Evolutionary conservation across 371 early-diverging fungal species (phyloP), one percentile per base, ranked within the genome.

Genomic region (Thermomucor indicae-seudaticae): DNA sequence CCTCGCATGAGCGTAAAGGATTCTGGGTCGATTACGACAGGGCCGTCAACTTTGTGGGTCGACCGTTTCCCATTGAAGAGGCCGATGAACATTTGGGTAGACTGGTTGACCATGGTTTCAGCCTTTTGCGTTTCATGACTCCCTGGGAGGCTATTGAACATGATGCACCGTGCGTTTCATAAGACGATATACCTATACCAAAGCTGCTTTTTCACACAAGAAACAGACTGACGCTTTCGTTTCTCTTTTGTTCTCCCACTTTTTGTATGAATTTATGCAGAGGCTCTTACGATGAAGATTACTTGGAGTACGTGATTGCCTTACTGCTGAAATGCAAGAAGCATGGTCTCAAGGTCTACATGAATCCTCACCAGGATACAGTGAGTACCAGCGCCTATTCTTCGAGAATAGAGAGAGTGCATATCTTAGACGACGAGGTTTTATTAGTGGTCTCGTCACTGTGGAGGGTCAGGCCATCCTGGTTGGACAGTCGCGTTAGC

Each of bases 141-240:
- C 78, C 91, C 20, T 94, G 95, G 95, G 95, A 94, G 66, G 80
- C 92, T 6, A 60, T 93, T 24, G 92, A 89, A 51, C 89, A 87
- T 65, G 64, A 70, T 41, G 89, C 88, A 51, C 89, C 89, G 83
- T 85, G 68, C 67, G 82, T 78, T 32, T 34, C 19, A 7, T 38
- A 35, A 31, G 2, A 12, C n/a, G n/a, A n/a, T n/a, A n/a, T n/a
- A n/a, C n/a, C n/a, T n/a, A n/a, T n/a, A n/a, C n/a, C n/a, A n/a
- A n/a, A n/a, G n/a, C n/a, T n/a, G n/a, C n/a, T n/a, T n/a, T n/a
- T n/a, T n/a, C 3, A 12, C 42, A 44, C 20, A 24, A 50, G 8
- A 39, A 34, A 17, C 6, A 30, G 24, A 20, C 32, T 46, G 45
- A 16, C 12, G 19, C 22, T n/a, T 17, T 19, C 46, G 51, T 51